Percentiles rank a stretch among this genome's conserved stretches.
Conservation (phyloP, 805 yeast genomes). For the Trichomonascus vanleenenianus region DNA sequence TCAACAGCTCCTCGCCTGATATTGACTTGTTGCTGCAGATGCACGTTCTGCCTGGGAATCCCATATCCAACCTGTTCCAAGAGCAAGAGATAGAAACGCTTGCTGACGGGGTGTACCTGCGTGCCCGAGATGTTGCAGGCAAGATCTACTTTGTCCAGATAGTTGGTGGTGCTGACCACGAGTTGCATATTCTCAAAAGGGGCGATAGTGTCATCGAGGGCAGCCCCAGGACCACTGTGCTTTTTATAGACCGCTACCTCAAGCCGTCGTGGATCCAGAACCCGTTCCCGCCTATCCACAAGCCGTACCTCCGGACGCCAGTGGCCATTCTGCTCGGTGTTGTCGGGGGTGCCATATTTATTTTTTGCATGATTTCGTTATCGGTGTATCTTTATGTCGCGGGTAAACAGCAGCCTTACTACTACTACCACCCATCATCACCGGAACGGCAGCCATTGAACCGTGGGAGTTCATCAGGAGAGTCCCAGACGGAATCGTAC, state of each 20-base stretch:
- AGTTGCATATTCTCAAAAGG: conserved; percentile 15
- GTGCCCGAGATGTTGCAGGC: conserved; percentile 17
- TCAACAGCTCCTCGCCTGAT: conserved; percentile 35
- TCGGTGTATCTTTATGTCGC: conserved; percentile 2
- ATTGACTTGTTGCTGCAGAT: conserved; percentile 51
- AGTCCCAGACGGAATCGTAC: not conserved
- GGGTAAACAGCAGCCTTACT: not conserved
- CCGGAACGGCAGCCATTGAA: conserved; percentile 11
- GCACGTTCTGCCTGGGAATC: conserved; percentile 60
- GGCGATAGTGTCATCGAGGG: conserved; percentile 24
- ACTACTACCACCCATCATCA: too few relatives aligned
- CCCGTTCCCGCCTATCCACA: conserved; percentile 18
- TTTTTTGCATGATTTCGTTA: conserved; percentile 10
- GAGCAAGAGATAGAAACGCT: conserved; percentile 22
- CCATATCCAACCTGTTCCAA: conserved; percentile 22
- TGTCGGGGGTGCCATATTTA: conserved; percentile 21
- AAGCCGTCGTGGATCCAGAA: conserved; percentile 27
- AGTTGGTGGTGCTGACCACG: conserved; percentile 17
- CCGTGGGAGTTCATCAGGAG: not conserved
- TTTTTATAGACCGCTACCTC: conserved; percentile 27
- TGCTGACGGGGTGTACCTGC: conserved; percentile 14
- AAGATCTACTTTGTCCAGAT: conserved; percentile 21
- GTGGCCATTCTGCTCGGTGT: conserved; percentile 27
- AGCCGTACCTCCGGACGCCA: conserved; percentile 25
- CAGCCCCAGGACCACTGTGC: conserved; percentile 20